Evolutionary conservation across 495 filamentous ascomycete genomes (phyloP).

Genomic region (Penicillium mononematosum): DNA sequence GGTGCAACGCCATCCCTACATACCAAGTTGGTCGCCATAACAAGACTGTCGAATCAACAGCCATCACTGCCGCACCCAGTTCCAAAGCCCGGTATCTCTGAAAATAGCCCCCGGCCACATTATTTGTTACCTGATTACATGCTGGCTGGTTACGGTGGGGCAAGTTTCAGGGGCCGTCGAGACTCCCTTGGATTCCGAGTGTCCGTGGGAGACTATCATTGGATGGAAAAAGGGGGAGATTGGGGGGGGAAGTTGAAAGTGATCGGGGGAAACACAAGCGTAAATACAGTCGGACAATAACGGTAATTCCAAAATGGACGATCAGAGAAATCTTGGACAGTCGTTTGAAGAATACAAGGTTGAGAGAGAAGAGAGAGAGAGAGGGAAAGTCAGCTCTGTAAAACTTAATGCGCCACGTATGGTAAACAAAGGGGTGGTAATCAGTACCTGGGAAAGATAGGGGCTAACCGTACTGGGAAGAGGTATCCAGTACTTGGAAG

Average conservation of each 20-base stretch:
- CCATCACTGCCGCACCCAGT: slow-evolving; percentile 3
- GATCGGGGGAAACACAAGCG: slow-evolving; percentile 9
- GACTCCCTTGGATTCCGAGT: slow-evolving; percentile 31
- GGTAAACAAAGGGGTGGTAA: slow-evolving; percentile 13
- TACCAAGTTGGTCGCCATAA: slow-evolving; percentile 30
- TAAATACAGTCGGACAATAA: slow-evolving; percentile 13
- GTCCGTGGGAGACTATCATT: slow-evolving; percentile 12
- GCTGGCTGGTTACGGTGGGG: slow-evolving; percentile 19
- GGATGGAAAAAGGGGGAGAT: background rate
- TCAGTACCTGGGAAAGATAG: slow-evolving; percentile 11
- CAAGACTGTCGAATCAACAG: slow-evolving; percentile 25
- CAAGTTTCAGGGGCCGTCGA: slow-evolving; percentile 35
- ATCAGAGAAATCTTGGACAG: background rate
- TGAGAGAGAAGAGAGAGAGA: background rate
- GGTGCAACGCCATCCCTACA: slow-evolving; percentile 32
- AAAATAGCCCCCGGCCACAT: slow-evolving; percentile 16
- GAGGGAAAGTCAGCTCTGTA: background rate
- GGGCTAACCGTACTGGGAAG: slow-evolving; percentile 5
- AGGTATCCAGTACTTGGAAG: slow-evolving; percentile 20
- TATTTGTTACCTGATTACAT: slow-evolving; percentile 27
- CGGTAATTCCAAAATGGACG: slow-evolving; percentile 9
- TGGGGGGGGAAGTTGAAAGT: background rate
- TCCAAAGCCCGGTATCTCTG: slow-evolving; percentile 15
- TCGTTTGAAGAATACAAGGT: background rate
- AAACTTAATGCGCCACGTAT: slow-evolving; percentile 7